Evolutionary conservation across 2,329 filamentous ascomycete species (phyloP).

Genomic region (Monosporascus sp.): DNA sequence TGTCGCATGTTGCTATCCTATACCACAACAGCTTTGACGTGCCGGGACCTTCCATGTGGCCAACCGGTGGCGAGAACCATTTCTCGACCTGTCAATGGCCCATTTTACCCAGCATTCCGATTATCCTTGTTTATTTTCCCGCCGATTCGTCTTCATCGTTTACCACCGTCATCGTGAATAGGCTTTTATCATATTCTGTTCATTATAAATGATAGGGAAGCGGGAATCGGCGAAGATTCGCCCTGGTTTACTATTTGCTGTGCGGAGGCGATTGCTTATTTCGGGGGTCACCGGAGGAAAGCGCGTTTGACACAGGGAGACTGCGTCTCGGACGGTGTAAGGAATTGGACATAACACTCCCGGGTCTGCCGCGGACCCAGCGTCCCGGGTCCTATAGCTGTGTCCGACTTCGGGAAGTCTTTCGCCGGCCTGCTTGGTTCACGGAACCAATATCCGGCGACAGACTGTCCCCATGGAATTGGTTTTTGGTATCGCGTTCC

Average conservation of each 20-base stretch:
- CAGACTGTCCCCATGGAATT: not conserved
- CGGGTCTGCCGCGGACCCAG: not conserved
- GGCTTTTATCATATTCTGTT: not conserved
- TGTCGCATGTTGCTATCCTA: not conserved
- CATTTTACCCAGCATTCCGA: not conserved
- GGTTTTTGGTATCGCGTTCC: not conserved
- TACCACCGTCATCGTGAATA: not conserved
- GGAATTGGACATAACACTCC: not conserved
- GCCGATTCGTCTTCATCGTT: not conserved
- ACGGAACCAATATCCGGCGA: not conserved
- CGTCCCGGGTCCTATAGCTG: not conserved
- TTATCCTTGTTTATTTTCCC: not conserved
- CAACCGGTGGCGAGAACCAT: not conserved
- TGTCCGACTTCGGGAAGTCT: not conserved
- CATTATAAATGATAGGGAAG: conserved; percentile 4
- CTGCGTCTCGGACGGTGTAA: not conserved
- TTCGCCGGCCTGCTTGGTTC: not conserved
- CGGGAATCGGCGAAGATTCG: conserved; percentile 5
- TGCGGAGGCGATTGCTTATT: not conserved
- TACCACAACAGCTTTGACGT: not conserved
- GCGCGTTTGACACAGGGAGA: not conserved
- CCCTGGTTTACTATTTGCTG: not conserved
- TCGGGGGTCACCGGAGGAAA: not conserved
- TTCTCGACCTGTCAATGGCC: not conserved
- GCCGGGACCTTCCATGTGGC: not conserved